A percentile compares a stretch with the other conserved stretches of the same genome.
Conservation (phyloP, 2,329 filamentous ascomycete species). For the Phaeomoniella chlamydospora region DNA sequence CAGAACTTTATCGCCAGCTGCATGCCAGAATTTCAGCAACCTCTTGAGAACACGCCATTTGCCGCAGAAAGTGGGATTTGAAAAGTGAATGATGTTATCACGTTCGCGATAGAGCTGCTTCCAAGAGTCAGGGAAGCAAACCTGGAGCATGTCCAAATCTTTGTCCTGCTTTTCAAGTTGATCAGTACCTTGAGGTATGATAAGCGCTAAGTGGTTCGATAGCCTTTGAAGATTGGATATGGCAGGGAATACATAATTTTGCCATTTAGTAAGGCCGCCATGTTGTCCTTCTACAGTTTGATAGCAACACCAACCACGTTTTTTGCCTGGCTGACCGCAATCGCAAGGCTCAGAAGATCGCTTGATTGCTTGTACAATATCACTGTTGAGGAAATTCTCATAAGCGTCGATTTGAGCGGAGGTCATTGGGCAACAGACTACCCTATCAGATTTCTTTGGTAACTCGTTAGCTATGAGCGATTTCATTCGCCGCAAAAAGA, state of each 20-base stretch:
- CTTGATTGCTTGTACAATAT: constrained; percentile 55
- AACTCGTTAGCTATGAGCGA: constrained; percentile 80
- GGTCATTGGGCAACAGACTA: constrained; percentile 89
- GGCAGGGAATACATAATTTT: constrained; percentile 67
- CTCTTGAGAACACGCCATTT: constrained; percentile 91
- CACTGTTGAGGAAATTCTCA: constrained; percentile 61
- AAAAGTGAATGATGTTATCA: constrained; percentile 65
- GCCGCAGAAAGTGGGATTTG: constrained; percentile 83
- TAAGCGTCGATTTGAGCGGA: constrained; percentile 71
- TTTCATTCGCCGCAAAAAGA: constrained; percentile 90
- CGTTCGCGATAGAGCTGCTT: constrained; percentile 56
- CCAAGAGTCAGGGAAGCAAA: constrained; percentile 64
- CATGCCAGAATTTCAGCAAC: constrained; percentile 77
- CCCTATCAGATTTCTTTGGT: constrained; percentile 84
- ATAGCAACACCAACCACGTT: constrained; percentile 71
- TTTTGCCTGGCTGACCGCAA: constrained; percentile 50
- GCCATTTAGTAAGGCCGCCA: constrained; percentile 42
- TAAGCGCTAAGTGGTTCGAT: constrained; percentile 78
- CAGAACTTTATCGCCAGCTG: constrained; percentile 81
- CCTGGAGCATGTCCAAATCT: constrained; percentile 58
- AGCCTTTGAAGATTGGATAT: constrained; percentile 76
- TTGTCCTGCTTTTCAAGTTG: constrained; percentile 59
- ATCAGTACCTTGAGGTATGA: constrained; percentile 58
- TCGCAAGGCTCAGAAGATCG: constrained; percentile 52
- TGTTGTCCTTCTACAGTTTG: constrained; percentile 40